phyloP scores from a whole-genome alignment of 2,329 filamentous ascomycete genomes.

The Aspergillus ustus region DNA sequence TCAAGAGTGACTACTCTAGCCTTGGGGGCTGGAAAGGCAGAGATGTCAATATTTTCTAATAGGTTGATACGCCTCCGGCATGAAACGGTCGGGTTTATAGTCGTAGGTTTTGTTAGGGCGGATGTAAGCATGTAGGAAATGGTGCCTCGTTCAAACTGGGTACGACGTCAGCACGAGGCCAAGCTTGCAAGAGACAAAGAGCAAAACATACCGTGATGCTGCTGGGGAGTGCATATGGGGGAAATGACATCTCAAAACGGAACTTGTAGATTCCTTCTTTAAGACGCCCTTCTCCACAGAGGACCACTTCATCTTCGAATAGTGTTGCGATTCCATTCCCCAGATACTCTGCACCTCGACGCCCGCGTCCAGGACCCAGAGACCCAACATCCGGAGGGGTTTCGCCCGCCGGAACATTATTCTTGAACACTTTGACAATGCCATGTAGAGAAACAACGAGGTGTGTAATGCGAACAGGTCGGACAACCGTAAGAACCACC shows the following conservation, averaged over 20 bases:
- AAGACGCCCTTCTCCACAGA: slow-evolving; percentile 67
- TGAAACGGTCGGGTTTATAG: slow-evolving; percentile 77
- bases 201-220: slow-evolving; percentile 81
- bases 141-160: slow-evolving; percentile 89
- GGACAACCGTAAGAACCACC: slow-evolving; percentile 63
- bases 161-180: slow-evolving; percentile 9
- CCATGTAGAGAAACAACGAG: slow-evolving; percentile 67
- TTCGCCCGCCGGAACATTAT: slow-evolving; percentile 61
- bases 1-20: slow-evolving; percentile 85
- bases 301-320: slow-evolving; percentile 67
- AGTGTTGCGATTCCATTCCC: slow-evolving; percentile 68
- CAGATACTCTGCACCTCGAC: slow-evolving; percentile 58
- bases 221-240: slow-evolving; percentile 67
- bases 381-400: slow-evolving; percentile 54
- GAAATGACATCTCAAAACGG: slow-evolving; percentile 67
- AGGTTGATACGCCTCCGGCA: slow-evolving; percentile 82
- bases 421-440: slow-evolving; percentile 68
- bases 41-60: slow-evolving; percentile 83
- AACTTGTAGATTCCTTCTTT: slow-evolving; percentile 69
- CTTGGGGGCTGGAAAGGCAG: slow-evolving; percentile 72
- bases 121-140: slow-evolving; percentile 91
- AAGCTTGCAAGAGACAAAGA: slow-evolving; percentile 5
- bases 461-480: slow-evolving; percentile 66
- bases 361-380: slow-evolving; percentile 60
- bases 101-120: slow-evolving; percentile 84